Conservation (phyloP, 2,329 filamentous ascomycete genomes). For the Ophiostoma ulmi region DNA sequence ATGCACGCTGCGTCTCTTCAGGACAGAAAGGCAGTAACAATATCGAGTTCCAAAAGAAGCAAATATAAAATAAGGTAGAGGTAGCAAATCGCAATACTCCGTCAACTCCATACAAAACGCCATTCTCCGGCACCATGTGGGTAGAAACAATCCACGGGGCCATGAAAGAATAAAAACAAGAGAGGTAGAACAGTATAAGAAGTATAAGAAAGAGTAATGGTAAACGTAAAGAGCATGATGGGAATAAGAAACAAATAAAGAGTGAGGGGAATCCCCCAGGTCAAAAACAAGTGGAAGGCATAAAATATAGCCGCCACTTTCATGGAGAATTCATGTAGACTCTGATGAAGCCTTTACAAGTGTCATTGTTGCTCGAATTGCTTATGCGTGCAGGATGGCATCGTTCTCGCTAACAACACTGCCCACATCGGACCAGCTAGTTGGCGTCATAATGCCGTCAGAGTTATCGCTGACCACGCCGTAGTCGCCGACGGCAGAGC, state of each 20-base stretch:
- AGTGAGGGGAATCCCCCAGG: not conserved
- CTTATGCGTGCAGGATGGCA: conserved; percentile 28
- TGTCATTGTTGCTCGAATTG: too few relatives aligned
- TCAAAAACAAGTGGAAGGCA: not conserved
- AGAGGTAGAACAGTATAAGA: not conserved
- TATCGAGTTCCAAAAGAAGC: not conserved
- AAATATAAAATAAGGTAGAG: not conserved
- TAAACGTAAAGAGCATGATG: not conserved
- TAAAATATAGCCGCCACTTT: too few relatives aligned
- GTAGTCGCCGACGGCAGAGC: conserved; percentile 32
- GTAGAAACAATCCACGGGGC: not conserved
- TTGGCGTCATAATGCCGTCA: conserved; percentile 53
- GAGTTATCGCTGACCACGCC: conserved; percentile 58
- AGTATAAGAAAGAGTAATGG: not conserved
- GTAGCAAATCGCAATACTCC: not conserved
- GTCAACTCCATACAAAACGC: conserved; percentile 14
- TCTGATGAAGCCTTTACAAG: not conserved
- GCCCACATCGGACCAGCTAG: conserved; percentile 61
- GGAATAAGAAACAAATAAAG: not conserved
- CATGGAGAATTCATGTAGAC: not conserved
- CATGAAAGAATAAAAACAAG: not conserved
- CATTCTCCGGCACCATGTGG: conserved; percentile 9
- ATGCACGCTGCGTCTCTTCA: not conserved
- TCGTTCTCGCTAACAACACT: conserved; percentile 57
- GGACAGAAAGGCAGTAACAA: too few relatives aligned